Evolutionary conservation across 371 early-diverging fungal species (phyloP).

Genomic region (Mortierella sp.): DNA sequence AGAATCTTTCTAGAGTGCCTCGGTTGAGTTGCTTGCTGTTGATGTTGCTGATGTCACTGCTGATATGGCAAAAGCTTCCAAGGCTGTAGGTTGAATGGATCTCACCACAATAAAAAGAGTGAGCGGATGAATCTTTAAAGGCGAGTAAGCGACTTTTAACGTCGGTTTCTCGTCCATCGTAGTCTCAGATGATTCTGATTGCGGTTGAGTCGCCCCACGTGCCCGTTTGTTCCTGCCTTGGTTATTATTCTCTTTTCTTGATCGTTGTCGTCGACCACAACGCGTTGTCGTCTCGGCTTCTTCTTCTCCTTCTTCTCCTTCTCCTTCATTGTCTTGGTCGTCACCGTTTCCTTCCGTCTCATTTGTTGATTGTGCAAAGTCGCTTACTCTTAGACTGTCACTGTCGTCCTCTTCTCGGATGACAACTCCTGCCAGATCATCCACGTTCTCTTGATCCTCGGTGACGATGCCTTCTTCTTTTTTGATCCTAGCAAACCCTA

Average conservation of each 20-base stretch:
- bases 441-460: background rate
- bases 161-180: slow-evolving; percentile 40
- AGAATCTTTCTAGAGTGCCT: too few relatives aligned
- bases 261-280: background rate
- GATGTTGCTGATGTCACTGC: too few relatives aligned
- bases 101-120: slow-evolving; percentile 40
- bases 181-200: background rate
- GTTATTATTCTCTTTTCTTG: background rate
- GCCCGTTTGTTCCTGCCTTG: slow-evolving; percentile 12
- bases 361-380: slow-evolving; percentile 7
- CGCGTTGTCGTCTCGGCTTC: slow-evolving; percentile 12
- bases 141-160: slow-evolving; percentile 26
- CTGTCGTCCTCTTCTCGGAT: slow-evolving; percentile 45
- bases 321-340: background rate
- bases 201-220: background rate
- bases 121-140: slow-evolving; percentile 28
- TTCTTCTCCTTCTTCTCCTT: slow-evolving; percentile 15
- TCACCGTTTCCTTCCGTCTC: slow-evolving; percentile 1
- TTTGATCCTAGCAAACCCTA: slow-evolving; percentile 27
- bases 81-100: slow-evolving; percentile 3
- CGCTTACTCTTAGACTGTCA: slow-evolving; percentile 29
- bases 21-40: too few relatives aligned
- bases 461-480: slow-evolving; percentile 11
- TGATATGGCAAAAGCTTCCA: background rate
- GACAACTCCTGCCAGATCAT: background rate